Evolutionary conservation across 495 filamentous ascomycete genomes (phyloP).

Genomic region (Aspergillus homomorphus): DNA sequence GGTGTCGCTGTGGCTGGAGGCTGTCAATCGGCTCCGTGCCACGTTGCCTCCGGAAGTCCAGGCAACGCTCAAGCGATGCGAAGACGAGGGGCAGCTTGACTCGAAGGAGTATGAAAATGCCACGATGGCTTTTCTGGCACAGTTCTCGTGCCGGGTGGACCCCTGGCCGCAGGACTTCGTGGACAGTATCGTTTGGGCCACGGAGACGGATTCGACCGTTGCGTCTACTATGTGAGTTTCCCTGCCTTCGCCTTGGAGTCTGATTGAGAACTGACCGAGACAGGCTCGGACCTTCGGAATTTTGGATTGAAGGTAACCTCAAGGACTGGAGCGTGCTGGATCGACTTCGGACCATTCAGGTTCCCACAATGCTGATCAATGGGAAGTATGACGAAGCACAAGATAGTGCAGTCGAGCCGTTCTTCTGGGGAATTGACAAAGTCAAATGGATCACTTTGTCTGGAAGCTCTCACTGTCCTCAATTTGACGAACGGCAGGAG

Average conservation of each 20-base stretch:
- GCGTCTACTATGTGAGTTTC: not conserved
- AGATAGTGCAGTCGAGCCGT: slow-evolving; percentile 42
- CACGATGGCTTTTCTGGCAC: slow-evolving; percentile 36
- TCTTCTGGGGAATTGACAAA: slow-evolving; percentile 40
- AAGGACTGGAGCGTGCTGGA: slow-evolving; percentile 39
- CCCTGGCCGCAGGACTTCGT: slow-evolving; percentile 33
- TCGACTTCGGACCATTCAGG: slow-evolving; percentile 33
- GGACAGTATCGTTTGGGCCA: slow-evolving; percentile 4
- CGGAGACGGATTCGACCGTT: slow-evolving; percentile 1
- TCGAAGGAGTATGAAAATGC: slow-evolving; percentile 45
- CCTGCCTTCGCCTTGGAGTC: not conserved
- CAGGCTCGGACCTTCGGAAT: slow-evolving; percentile 49
- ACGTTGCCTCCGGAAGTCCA: slow-evolving; percentile 42
- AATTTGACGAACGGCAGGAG: slow-evolving; percentile 42
- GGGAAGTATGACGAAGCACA: slow-evolving; percentile 49
- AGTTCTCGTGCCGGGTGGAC: slow-evolving; percentile 39
- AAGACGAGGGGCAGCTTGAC: slow-evolving; percentile 35
- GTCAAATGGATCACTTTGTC: slow-evolving; percentile 47
- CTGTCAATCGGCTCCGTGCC: slow-evolving; percentile 25
- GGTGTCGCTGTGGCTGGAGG: slow-evolving; percentile 28
- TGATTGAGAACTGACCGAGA: slow-evolving; percentile 2
- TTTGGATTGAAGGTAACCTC: slow-evolving; percentile 41
- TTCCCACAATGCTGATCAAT: slow-evolving; percentile 46
- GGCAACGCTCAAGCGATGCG: slow-evolving; percentile 35
- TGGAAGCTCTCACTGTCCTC: slow-evolving; percentile 43